These are phyloP conservation scores for Colletotrichum aenigma DNA, from an alignment of 2,329 filamentous ascomycete species.

Conservation along the genomic window DNA sequence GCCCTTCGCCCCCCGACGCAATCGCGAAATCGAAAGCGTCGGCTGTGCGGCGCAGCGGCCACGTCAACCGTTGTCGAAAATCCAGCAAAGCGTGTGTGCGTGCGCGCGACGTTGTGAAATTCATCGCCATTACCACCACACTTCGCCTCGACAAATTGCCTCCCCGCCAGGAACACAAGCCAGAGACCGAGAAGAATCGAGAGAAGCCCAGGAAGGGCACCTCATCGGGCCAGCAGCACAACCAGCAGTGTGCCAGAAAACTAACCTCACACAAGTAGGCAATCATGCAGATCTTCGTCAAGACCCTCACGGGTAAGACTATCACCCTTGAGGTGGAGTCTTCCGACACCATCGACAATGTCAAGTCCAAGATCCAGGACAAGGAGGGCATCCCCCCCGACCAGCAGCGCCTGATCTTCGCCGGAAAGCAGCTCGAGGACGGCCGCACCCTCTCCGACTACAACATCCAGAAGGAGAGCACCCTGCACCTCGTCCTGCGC, in stretches of 20 bases:
- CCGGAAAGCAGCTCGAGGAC: constrained; percentile 99
- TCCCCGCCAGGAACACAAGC: neutral
- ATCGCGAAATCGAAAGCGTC: constrained; percentile 15
- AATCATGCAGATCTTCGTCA: constrained; percentile 80
- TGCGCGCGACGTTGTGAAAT: neutral
- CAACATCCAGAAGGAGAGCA: constrained; percentile 99
- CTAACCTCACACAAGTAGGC: constrained; percentile 55
- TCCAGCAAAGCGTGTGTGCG: neutral
- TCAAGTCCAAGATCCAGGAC: constrained; percentile 98
- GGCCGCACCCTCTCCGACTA: constrained; percentile 99
- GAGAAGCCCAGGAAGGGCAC: neutral
- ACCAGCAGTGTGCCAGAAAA: constrained; percentile 16
- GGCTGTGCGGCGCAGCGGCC: neutral
- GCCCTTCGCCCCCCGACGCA: neutral
- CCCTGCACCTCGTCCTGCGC: constrained; percentile 96
- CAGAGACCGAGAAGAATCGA: neutral
- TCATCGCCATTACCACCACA: neutral
- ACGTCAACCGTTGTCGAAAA: neutral
- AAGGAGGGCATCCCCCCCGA: constrained; percentile 99
- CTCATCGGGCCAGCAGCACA: neutral
- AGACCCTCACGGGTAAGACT: constrained; percentile 98
- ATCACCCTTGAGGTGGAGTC: constrained; percentile 99
- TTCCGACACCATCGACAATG: constrained; percentile 99
- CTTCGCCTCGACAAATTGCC: neutral
- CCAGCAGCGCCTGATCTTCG: constrained; percentile 99